These are phyloP conservation scores for Oropetium thomaeum DNA, from an alignment of 176 grass and related monocot species.

Conservation along the genomic window DNA sequence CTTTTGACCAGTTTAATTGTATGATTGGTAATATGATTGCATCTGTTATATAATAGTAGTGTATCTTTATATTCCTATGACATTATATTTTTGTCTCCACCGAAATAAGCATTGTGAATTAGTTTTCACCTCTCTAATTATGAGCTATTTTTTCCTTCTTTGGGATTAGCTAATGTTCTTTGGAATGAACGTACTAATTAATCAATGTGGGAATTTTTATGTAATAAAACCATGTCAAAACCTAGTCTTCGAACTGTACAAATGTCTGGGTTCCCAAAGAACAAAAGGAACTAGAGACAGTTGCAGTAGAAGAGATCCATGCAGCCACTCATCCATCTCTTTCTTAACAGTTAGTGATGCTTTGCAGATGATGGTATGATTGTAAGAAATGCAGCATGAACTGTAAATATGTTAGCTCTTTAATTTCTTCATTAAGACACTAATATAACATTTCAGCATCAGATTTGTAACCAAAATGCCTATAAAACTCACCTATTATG, in stretches of 20 bases:
- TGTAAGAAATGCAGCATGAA: not conserved
- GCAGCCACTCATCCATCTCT: no score
- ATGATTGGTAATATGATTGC: not conserved
- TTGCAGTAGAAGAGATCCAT: not conserved
- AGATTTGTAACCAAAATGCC: not conserved
- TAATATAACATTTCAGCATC: not conserved
- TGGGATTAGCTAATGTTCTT: not conserved
- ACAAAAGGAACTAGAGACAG: not conserved
- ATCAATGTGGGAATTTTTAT: no score
- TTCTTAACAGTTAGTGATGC: not conserved
- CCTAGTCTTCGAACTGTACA: not conserved
- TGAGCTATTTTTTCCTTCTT: not conserved
- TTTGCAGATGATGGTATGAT: not conserved
- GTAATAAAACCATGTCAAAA: not conserved
- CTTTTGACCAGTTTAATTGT: not conserved
- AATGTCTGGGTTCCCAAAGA: not conserved
- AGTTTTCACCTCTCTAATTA: not conserved
- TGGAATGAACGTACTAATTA: no score
- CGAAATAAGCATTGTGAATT: not conserved
- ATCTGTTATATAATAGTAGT: not conserved
- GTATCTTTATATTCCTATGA: not conserved
- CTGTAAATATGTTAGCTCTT: not conserved
- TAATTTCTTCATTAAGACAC: not conserved
- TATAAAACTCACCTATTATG: not conserved
- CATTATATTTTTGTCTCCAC: not conserved